These are phyloP conservation scores for Pythium sukuiense DNA, from an alignment of 352 stramenopile species.

Conservation along the genomic window DNA sequence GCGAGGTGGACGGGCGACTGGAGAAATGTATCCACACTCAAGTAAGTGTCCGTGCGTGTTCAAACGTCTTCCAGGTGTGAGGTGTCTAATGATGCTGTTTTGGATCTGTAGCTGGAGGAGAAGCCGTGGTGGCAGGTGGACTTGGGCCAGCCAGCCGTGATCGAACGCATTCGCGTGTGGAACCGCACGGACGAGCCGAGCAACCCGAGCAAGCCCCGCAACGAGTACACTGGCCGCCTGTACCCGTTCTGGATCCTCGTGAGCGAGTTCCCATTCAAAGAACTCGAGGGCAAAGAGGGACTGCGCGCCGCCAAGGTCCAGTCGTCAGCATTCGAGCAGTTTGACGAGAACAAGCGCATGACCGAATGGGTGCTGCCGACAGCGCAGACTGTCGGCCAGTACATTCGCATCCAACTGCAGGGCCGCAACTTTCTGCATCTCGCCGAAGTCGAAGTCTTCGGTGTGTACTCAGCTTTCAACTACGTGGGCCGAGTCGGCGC, in stretches of 20 bases:
- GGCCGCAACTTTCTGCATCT: slow-evolving; percentile 90
- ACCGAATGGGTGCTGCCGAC: slow-evolving; percentile 89
- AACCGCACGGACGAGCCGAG: slow-evolving; percentile 89
- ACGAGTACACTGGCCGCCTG: slow-evolving; percentile 80
- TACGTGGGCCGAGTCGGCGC: slow-evolving; percentile 82
- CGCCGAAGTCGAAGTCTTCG: slow-evolving; percentile 91
- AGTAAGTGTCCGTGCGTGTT: slow-evolving; percentile 23
- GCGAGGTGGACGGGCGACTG: slow-evolving; percentile 64
- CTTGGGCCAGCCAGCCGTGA: slow-evolving; percentile 72
- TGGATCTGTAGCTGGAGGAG: slow-evolving; percentile 61
- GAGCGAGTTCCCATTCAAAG: slow-evolving; percentile 85
- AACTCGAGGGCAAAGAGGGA: slow-evolving; percentile 74
- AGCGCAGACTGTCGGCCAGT: slow-evolving; percentile 79
- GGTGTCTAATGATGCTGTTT: not conserved
- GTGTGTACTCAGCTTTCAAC: slow-evolving; percentile 81
- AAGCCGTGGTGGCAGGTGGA: slow-evolving; percentile 95
- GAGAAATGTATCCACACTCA: slow-evolving; percentile 89
- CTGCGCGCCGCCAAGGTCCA: slow-evolving; percentile 84
- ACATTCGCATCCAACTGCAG: slow-evolving; percentile 88
- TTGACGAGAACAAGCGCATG: slow-evolving; percentile 74
- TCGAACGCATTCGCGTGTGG: slow-evolving; percentile 88
- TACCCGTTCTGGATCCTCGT: slow-evolving; percentile 94
- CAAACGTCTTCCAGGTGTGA: not conserved
- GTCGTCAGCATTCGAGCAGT: slow-evolving; percentile 76
- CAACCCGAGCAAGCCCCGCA: slow-evolving; percentile 66